Evolutionary conservation across 2,329 filamentous ascomycete species (phyloP).

Genomic region (Orbilia oligospora): DNA sequence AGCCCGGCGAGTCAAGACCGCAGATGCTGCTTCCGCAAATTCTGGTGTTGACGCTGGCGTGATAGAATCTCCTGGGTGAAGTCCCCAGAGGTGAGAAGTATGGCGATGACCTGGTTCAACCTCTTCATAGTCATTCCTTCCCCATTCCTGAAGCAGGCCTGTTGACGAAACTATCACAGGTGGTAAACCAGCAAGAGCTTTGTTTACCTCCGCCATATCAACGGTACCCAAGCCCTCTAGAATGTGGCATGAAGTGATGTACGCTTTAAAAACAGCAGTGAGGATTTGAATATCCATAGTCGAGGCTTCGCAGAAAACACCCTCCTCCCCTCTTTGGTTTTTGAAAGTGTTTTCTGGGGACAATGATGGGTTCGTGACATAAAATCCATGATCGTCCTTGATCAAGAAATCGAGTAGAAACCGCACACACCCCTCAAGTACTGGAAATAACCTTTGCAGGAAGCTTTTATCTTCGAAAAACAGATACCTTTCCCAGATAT

Average conservation of each 20-base stretch:
- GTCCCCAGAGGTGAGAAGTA: slow-evolving; percentile 70
- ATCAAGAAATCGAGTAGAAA: slow-evolving; percentile 68
- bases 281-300: slow-evolving; percentile 70
- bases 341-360: slow-evolving; percentile 67
- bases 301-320: slow-evolving; percentile 68
- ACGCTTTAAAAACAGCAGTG: slow-evolving; percentile 67
- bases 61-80: slow-evolving; percentile 69
- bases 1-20: slow-evolving; percentile 65
- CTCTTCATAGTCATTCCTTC: slow-evolving; percentile 66
- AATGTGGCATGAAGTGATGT: slow-evolving; percentile 59
- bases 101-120: slow-evolving; percentile 71
- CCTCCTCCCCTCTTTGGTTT: slow-evolving; percentile 62
- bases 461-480: slow-evolving; percentile 66
- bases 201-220: slow-evolving; percentile 58
- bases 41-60: slow-evolving; percentile 64
- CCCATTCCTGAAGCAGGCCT: slow-evolving; percentile 66
- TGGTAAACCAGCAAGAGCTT: slow-evolving; percentile 45
- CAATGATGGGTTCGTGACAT: slow-evolving; percentile 67
- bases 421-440: slow-evolving; percentile 66
- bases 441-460: slow-evolving; percentile 64
- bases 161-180: slow-evolving; percentile 62
- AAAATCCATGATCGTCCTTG: slow-evolving; percentile 63
- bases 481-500: slow-evolving; percentile 67
- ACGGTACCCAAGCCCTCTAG: slow-evolving; percentile 6
- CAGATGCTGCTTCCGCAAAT: slow-evolving; percentile 64